Percentiles rank a stretch among this genome's conserved stretches.
Conservation (phyloP, 805 yeast species). For the Saccharomycopsis babjevae region DNA sequence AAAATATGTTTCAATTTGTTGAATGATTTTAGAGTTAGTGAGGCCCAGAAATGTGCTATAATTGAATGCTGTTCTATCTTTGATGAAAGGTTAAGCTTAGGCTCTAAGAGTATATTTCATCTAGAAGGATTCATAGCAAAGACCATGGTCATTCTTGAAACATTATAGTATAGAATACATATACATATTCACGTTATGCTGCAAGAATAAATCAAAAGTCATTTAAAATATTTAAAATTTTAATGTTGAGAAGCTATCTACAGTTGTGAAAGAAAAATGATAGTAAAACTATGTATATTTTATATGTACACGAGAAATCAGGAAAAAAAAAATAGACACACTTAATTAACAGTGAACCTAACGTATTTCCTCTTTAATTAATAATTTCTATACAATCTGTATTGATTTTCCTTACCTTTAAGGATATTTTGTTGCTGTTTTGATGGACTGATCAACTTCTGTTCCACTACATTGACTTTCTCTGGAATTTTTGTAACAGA, state of each 20-base stretch:
- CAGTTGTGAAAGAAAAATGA: no score
- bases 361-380: conserved; percentile 22
- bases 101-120: conserved; percentile 86
- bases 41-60: conserved; percentile 32
- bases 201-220: no score
- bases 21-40: conserved; percentile 22
- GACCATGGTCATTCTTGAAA: conserved; percentile 69
- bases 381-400: conserved; percentile 53
- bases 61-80: conserved; percentile 53
- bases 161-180: conserved; percentile 18
- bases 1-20: conserved; percentile 41
- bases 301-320: not conserved
- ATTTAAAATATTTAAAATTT: no score
- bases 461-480: conserved; percentile 29
- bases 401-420: conserved; percentile 41
- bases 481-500: conserved; percentile 30
- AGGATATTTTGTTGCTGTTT: conserved; percentile 49
- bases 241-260: no score
- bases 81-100: conserved; percentile 81
- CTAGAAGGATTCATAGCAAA: conserved; percentile 89
- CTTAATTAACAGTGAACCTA: no score
- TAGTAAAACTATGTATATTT: not conserved
- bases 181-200: no score
- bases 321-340: no score
- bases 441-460: conserved; percentile 50